Evolutionary conservation across 176 grass and related monocot genomes (phyloP).

Genomic region (Carex pumila): DNA sequence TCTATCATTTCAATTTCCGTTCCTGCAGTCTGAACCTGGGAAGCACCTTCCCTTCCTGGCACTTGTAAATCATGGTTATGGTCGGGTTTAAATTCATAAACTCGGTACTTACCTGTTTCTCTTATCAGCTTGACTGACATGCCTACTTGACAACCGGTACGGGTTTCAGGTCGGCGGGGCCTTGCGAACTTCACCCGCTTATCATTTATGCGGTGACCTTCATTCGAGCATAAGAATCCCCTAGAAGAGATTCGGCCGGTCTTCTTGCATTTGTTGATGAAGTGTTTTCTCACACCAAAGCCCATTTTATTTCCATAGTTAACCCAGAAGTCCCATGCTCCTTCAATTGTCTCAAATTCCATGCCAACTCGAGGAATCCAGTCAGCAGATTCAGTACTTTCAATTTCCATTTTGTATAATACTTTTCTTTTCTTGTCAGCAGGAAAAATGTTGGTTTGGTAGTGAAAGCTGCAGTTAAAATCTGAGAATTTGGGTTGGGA

Average conservation of each 20-base stretch:
- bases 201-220: constrained; percentile 4
- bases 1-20: constrained; percentile 21
- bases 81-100: constrained; percentile 21
- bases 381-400: constrained; percentile 7
- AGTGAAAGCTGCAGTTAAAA: neutral
- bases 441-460: neutral
- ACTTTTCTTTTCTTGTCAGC: neutral
- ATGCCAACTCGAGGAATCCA: constrained; percentile 25
- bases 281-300: constrained; percentile 25
- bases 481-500: neutral
- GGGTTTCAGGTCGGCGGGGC: constrained; percentile 19
- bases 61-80: constrained; percentile 24
- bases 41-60: constrained; percentile 7
- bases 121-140: constrained; percentile 23
- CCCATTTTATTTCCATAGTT: constrained; percentile 22
- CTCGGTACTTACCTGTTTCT: constrained; percentile 9
- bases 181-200: constrained; percentile 4
- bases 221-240: constrained; percentile 30
- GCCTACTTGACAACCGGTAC: constrained; percentile 17
- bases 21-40: constrained; percentile 13
- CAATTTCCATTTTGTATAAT: constrained; percentile 14
- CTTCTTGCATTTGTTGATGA: constrained; percentile 13
- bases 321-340: constrained; percentile 21
- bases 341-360: constrained; percentile 22
- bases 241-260: constrained; percentile 11